Evolutionary conservation across 257 asterid genomes (phyloP).

Genomic region (Fraxinus excelsior): DNA sequence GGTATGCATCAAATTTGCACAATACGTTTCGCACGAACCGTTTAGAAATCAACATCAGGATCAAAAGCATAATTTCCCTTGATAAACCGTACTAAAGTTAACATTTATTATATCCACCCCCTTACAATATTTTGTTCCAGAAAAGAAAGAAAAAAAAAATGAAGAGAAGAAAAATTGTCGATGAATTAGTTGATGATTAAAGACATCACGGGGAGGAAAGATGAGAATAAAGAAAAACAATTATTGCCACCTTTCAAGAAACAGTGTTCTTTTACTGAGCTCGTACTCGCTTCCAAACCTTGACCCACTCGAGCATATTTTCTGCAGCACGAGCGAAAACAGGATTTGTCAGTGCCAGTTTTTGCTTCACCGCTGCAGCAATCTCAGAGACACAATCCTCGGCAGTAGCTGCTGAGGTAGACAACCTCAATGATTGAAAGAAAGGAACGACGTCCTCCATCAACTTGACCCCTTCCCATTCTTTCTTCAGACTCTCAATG

Average conservation of each 20-base stretch:
- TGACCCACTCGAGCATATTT: constrained; percentile 75
- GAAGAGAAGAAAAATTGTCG: neutral
- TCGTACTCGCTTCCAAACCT: constrained; percentile 70
- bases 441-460: constrained; percentile 94
- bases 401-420: constrained; percentile 53
- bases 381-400: constrained; percentile 85
- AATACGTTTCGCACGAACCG: too few species aligned
- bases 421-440: constrained; percentile 66
- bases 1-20: too few species aligned
- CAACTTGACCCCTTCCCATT: constrained; percentile 96
- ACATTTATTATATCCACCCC: constrained; percentile 13
- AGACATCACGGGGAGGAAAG: neutral
- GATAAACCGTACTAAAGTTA: neutral
- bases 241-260: constrained; percentile 14
- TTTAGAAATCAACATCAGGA: too few species aligned
- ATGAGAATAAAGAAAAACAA: neutral
- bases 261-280: constrained; percentile 24
- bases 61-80: too few species aligned
- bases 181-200: constrained; percentile 6
- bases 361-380: constrained; percentile 66
- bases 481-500: constrained; percentile 83
- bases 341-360: constrained; percentile 50
- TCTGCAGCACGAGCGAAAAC: constrained; percentile 72
- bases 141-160: too few species aligned
- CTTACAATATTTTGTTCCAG: neutral